Percentiles rank a stretch among this genome's conserved stretches.
These are phyloP conservation scores for Russula sp. DNA, from an alignment of 768 basidiomycete species.

Conservation along the genomic window DNA sequence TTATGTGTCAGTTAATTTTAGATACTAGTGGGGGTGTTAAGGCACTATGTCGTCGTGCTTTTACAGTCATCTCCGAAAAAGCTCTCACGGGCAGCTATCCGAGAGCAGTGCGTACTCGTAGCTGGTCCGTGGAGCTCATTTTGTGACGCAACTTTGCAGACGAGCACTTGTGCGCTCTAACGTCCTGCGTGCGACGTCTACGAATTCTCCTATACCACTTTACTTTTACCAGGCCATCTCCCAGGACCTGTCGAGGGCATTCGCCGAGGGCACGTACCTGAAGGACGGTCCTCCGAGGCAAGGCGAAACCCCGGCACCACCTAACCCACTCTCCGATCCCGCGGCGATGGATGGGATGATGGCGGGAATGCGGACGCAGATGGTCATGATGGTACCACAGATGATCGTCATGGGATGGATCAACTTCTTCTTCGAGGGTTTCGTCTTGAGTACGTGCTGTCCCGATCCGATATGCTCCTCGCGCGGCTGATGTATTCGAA, in stretches of 20 bases:
- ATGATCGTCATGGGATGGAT: constrained; percentile 99
- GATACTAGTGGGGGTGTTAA: constrained; percentile 88
- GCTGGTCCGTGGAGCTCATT: background rate
- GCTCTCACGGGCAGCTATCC: constrained; percentile 63
- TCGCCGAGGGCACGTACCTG: constrained; percentile 70
- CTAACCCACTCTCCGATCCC: constrained; percentile 85
- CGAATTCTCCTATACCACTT: constrained; percentile 75
- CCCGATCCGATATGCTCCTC: background rate
- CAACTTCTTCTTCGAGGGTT: constrained; percentile 98
- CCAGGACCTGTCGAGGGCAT: constrained; percentile 62
- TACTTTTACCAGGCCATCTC: constrained; percentile 69
- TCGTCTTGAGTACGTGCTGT: constrained; percentile 76
- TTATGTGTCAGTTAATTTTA: constrained; percentile 26
- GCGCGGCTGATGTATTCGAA: background rate
- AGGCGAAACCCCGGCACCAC: constrained; percentile 48
- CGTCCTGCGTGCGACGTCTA: constrained; percentile 73
- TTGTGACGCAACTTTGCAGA: constrained; percentile 31
- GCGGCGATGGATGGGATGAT: constrained; percentile 97
- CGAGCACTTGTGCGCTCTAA: constrained; percentile 76
- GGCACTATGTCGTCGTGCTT: constrained; percentile 86
- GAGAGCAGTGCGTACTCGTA: constrained; percentile 77
- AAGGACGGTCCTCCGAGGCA: constrained; percentile 74
- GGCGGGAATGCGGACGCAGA: constrained; percentile 98
- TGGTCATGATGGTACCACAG: constrained; percentile 98
- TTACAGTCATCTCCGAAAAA: constrained; percentile 83